A percentile compares a stretch with the other conserved stretches of the same genome.
Evolutionary conservation across 768 basidiomycete genomes (phyloP).

Genomic region (Cubamyces sp.): DNA sequence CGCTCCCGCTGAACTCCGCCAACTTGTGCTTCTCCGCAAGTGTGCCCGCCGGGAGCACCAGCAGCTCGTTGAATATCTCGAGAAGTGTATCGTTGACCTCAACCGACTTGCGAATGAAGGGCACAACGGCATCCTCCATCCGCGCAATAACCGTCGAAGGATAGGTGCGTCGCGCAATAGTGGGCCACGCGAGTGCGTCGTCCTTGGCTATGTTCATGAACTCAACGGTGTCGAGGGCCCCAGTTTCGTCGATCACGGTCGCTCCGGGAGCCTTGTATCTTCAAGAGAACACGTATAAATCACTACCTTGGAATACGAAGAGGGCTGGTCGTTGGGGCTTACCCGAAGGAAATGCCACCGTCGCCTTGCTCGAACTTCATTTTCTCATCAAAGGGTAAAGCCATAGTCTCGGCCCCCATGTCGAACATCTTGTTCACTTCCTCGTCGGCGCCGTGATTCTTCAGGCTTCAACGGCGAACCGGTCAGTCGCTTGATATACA

Average conservation of each 20-base stretch:
- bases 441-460: conserved; percentile 46
- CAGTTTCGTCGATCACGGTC: conserved; percentile 39
- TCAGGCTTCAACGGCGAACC: conserved; percentile 36
- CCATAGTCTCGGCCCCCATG: conserved; percentile 47
- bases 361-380: conserved; percentile 50
- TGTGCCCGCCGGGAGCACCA: conserved; percentile 38
- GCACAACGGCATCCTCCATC: conserved; percentile 33
- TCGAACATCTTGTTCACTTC: conserved; percentile 45
- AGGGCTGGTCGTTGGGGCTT: background rate
- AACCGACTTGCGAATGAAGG: conserved; percentile 36
- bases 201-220: conserved; percentile 44
- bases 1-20: conserved; percentile 35
- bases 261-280: conserved; percentile 38
- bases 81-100: conserved; percentile 37
- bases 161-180: conserved; percentile 37
- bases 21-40: conserved; percentile 33
- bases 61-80: conserved; percentile 35
- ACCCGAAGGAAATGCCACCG: conserved; percentile 44
- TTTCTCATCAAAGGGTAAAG: conserved; percentile 46
- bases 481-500: background rate
- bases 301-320: background rate
- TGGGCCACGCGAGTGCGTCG: conserved; percentile 41
- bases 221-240: conserved; percentile 38
- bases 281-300: background rate
- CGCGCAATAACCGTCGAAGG: conserved; percentile 35